A percentile compares a stretch with the other conserved stretches of the same genome.
Evolutionary conservation across 306 rosid species (phyloP).

Genomic region (Cercis canadensis): DNA sequence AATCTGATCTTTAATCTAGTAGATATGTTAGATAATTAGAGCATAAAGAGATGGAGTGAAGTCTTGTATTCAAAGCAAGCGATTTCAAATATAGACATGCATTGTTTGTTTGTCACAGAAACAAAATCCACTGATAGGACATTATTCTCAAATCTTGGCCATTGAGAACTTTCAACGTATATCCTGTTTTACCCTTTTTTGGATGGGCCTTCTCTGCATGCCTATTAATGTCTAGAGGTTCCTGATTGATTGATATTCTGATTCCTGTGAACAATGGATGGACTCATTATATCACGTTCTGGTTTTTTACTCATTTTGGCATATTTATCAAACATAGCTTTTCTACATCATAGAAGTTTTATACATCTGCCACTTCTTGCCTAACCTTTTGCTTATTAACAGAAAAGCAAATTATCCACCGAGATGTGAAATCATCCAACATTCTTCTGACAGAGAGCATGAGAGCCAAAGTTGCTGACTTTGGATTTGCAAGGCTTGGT

Average conservation of each 20-base stretch:
- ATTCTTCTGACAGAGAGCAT: conserved; percentile 95
- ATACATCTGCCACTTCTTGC: conserved; percentile 24
- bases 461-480: conserved; percentile 98
- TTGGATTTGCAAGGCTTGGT: conserved; percentile 96
- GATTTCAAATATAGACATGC: background rate
- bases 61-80: conserved; percentile 21
- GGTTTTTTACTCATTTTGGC: conserved; percentile 2
- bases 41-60: conserved; percentile 24
- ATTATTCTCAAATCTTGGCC: conserved; percentile 12
- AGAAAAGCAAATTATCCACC: conserved; percentile 95
- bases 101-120: conserved; percentile 15
- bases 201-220: conserved; percentile 22
- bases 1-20: conserved; percentile 11
- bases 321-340: conserved; percentile 17
- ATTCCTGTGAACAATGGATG: background rate
- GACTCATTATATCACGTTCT: background rate
- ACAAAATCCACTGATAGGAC: conserved; percentile 14
- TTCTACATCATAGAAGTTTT: conserved; percentile 16
- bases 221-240: too few species aligned
- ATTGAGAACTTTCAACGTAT: conserved; percentile 13
- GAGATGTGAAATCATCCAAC: conserved; percentile 97
- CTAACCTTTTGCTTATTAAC: conserved; percentile 44
- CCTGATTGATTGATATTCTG: too few species aligned
- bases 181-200: background rate
- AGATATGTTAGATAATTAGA: conserved; percentile 13